A percentile compares a stretch with the other conserved stretches of the same genome.
Conservation (phyloP, 208 protist species). For the Wallacemonas rigidus region DNA sequence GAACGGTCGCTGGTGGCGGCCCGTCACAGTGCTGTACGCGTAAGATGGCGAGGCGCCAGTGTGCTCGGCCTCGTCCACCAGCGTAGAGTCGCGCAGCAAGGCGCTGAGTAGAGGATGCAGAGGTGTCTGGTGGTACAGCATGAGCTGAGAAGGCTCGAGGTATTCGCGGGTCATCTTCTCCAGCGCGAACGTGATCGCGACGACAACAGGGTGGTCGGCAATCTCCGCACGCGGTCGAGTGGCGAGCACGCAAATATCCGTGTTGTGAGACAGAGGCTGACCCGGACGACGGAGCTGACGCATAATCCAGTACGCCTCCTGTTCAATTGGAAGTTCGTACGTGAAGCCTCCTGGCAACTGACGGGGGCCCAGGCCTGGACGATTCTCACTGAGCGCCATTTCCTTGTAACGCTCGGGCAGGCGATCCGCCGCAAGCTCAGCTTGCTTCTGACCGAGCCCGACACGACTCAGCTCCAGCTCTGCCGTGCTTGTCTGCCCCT, state of each 20-base stretch:
- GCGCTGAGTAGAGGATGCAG: slow-evolving; percentile 76
- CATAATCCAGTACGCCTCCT: slow-evolving; percentile 85
- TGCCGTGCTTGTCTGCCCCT: slow-evolving; percentile 1
- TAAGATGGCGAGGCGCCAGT: slow-evolving; percentile 55
- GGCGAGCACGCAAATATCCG: slow-evolving; percentile 63
- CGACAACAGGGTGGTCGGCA: slow-evolving; percentile 67
- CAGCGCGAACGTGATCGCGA: slow-evolving; percentile 68
- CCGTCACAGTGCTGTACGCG: slow-evolving; percentile 72
- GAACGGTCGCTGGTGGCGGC: slow-evolving; percentile 63
- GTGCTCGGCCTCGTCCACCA: slow-evolving; percentile 60
- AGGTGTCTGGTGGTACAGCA: slow-evolving; percentile 81
- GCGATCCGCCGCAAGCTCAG: slow-evolving; percentile 36
- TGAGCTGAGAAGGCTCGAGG: slow-evolving; percentile 75
- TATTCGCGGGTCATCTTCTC: slow-evolving; percentile 73
- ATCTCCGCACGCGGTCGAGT: slow-evolving; percentile 46
- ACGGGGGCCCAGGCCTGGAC: slow-evolving; percentile 45
- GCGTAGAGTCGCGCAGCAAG: slow-evolving; percentile 58
- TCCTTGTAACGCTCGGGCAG: slow-evolving; percentile 72
- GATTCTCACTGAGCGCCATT: slow-evolving; percentile 38
- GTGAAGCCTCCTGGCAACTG: slow-evolving; percentile 47
- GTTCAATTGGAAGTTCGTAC: slow-evolving; percentile 55
- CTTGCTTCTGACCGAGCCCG: slow-evolving; percentile 53
- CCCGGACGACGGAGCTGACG: slow-evolving; percentile 70
- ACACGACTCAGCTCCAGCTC: slow-evolving; percentile 75
- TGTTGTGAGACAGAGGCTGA: slow-evolving; percentile 83